A percentile compares a stretch with the other conserved stretches of the same genome.
phyloP scores from a whole-genome alignment of 2,329 filamentous ascomycete genomes.

The Mycocentrospora acerina region DNA sequence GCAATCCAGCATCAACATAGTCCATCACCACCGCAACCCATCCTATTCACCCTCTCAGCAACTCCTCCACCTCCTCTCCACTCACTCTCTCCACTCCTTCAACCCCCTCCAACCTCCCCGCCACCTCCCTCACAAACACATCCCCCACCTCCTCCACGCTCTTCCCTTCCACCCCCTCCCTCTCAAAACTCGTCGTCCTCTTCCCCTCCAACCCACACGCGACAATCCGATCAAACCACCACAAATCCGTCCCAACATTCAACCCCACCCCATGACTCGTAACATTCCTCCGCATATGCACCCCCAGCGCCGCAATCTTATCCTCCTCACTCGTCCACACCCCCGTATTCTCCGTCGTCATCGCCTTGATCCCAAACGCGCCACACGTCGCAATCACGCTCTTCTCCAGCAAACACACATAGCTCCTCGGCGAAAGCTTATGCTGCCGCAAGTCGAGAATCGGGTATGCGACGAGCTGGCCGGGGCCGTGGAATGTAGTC shows the following conservation, averaged over 20 bases:
- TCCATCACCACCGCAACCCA: too few species aligned
- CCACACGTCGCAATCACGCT: slow-evolving; percentile 68
- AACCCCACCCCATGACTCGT: slow-evolving; percentile 82
- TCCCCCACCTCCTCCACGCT: slow-evolving; percentile 43
- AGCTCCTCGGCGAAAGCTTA: slow-evolving; percentile 68
- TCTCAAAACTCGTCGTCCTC: slow-evolving; percentile 71
- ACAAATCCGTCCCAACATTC: slow-evolving; percentile 67
- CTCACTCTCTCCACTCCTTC: slow-evolving; percentile 21
- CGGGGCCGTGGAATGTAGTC: slow-evolving; percentile 93
- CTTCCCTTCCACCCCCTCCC: slow-evolving; percentile 48
- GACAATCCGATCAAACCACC: slow-evolving; percentile 74
- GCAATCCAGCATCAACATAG: too few species aligned
- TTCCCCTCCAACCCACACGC: slow-evolving; percentile 84
- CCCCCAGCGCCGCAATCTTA: slow-evolving; percentile 89
- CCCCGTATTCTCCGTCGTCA: slow-evolving; percentile 74
- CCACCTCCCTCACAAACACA: slow-evolving; percentile 46
- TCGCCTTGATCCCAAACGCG: slow-evolving; percentile 61
- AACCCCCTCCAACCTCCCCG: slow-evolving; percentile 23
- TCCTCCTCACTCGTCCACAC: slow-evolving; percentile 64
- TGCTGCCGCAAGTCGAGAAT: slow-evolving; percentile 77
- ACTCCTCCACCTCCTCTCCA: slow-evolving; percentile 13
- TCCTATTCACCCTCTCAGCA: slow-evolving; percentile 5
- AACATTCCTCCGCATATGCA: slow-evolving; percentile 84
- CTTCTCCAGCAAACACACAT: slow-evolving; percentile 76
- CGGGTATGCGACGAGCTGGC: slow-evolving; percentile 90